phyloP scores from a whole-genome alignment of 768 basidiomycete species.

The Leccinum longicurvipes region DNA sequence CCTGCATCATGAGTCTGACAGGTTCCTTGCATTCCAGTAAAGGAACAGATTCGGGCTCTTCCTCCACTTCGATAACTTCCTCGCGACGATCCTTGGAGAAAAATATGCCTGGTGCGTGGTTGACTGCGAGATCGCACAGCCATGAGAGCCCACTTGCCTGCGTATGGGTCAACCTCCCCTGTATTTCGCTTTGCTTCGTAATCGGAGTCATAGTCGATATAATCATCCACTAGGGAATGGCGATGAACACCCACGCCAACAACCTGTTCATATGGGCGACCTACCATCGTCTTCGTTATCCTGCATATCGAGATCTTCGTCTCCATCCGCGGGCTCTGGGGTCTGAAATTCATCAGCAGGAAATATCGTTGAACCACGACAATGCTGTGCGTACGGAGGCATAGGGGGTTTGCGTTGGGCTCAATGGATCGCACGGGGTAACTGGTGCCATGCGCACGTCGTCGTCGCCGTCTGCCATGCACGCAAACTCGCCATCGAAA shows the following conservation, averaged over 20 bases:
- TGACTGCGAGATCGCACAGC: conserved; percentile 1
- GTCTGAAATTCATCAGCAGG: conserved; percentile 40
- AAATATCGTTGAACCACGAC: not conserved
- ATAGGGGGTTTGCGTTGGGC: conserved; percentile 28
- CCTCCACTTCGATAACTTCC: conserved; percentile 89
- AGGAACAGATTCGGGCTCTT: conserved; percentile 55
- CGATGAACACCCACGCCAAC: conserved; percentile 8
- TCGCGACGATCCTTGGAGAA: conserved; percentile 93
- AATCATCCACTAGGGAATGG: conserved; percentile 46
- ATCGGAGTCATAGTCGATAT: conserved; percentile 82
- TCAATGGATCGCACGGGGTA: conserved; percentile 23
- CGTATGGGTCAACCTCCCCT: conserved; percentile 82
- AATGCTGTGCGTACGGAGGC: conserved; percentile 18
- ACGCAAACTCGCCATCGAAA: conserved; percentile 81
- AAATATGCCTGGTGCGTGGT: conserved; percentile 64
- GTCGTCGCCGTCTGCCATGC: conserved; percentile 52
- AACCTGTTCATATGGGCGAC: not conserved
- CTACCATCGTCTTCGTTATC: conserved; percentile 54
- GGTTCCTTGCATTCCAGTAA: conserved; percentile 44
- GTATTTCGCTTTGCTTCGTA: conserved; percentile 48
- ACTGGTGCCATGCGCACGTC: conserved; percentile 46
- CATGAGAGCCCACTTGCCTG: conserved; percentile 47
- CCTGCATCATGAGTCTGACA: conserved; percentile 75
- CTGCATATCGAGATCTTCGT: conserved; percentile 44
- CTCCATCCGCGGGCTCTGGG: conserved; percentile 53